phyloP scores from a whole-genome alignment of 2,329 filamentous ascomycete genomes.

The Akanthomyces uredinophilus region DNA sequence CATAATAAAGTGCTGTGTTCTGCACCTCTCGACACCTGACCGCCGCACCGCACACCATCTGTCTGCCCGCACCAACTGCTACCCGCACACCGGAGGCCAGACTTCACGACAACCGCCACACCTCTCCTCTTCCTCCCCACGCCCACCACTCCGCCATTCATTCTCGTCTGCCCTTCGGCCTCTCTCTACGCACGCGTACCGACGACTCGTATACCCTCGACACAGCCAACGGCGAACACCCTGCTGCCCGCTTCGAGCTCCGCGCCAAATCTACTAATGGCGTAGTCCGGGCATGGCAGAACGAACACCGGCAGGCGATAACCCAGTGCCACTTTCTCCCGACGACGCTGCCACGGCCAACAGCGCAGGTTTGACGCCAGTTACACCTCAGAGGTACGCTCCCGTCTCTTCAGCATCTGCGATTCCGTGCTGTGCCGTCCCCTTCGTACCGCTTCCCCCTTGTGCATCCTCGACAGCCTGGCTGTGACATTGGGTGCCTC shows the following conservation, averaged over 20 bases:
- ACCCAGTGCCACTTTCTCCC: slow-evolving; percentile 48
- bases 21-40: slow-evolving; percentile 6
- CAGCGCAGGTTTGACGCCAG: slow-evolving; percentile 16
- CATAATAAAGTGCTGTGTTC: background rate
- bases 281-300: slow-evolving; percentile 63
- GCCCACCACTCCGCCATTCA: background rate
- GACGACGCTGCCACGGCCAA: slow-evolving; percentile 26
- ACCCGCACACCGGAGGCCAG: slow-evolving; percentile 5
- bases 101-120: slow-evolving; percentile 3
- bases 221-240: background rate
- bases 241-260: slow-evolving; percentile 16
- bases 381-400: slow-evolving; percentile 18
- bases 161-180: background rate
- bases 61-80: background rate
- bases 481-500: slow-evolving; percentile 8
- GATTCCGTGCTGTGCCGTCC: background rate
- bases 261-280: slow-evolving; percentile 50
- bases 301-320: slow-evolving; percentile 52
- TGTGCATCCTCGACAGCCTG: background rate
- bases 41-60: background rate
- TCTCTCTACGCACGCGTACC: slow-evolving; percentile 6
- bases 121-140: background rate
- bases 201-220: slow-evolving; percentile 19
- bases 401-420: background rate
- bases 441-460: background rate